Evolutionary conservation across 2,329 filamentous ascomycete genomes (phyloP), one percentile per base, ranked within the genome.

Genomic region (Colletotrichum sp.): DNA sequence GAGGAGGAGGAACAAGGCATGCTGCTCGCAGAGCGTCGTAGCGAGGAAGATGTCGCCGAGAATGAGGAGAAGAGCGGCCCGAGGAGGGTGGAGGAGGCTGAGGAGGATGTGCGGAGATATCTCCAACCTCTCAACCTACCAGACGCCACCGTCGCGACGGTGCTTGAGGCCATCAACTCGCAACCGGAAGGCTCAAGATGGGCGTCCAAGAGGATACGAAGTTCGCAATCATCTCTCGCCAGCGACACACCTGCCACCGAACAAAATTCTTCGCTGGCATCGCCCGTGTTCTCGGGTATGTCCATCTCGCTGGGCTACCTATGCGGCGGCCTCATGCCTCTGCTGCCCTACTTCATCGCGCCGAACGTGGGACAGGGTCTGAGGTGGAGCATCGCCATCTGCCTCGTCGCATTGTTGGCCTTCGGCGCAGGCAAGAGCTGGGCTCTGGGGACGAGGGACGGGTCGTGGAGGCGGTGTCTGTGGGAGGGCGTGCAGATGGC

Each of bases 291-390:
- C 13, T 90, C 88, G 0, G 92, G 91, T 3, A 78, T 92, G 12
- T 93, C 90, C 1, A 91, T 94, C 55, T 89, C 91, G 0, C 78
- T 90, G 3, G 91, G 92, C 0, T 94, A 94, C 78, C 87, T 93
- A 43, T 82, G 92, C 3, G 92, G 92, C 6, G 92, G 92, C 0
- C 86, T 92, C 73, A 88, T 93, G 32, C 92, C 92, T 0, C 83
- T 94, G 13, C 82, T 91, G 28, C 92, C 92, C 0, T 94, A 94
- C 80, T 89, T 93, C 73, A 81, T 83, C 0, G 82, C 82, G 0
- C 21, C 77, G 4, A 84, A 81, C 3, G 83, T 88, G 0, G 83
- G 80, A 0, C 67, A 79, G 7, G 87, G 84, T 2, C 82, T 94
- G 32, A 86, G 85, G 16, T 90, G 88, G 83, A 92, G 90, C 58